phyloP scores from a whole-genome alignment of 2,329 filamentous ascomycete species.

The Pseudocercospora musae region DNA sequence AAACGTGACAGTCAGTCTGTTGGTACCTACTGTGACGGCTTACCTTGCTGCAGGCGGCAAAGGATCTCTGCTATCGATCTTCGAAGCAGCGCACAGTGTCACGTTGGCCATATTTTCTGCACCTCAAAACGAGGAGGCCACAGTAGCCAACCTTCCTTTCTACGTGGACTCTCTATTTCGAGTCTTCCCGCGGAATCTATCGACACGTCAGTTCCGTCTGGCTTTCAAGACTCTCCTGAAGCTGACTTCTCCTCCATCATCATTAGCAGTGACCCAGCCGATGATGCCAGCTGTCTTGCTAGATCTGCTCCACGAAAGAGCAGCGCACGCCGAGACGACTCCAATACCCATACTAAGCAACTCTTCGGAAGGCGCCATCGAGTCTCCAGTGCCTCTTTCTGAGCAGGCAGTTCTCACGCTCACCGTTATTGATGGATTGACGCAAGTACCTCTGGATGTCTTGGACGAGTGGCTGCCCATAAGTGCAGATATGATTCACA shows the following conservation, averaged over 20 bases:
- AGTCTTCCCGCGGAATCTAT: slow-evolving; percentile 74
- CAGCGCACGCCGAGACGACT: slow-evolving; percentile 52
- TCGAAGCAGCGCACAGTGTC: slow-evolving; percentile 82
- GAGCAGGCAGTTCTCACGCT: slow-evolving; percentile 76
- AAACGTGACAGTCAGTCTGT: slow-evolving; percentile 65
- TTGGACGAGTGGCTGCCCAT: slow-evolving; percentile 79
- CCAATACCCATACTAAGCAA: slow-evolving; percentile 43
- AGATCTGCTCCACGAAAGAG: slow-evolving; percentile 70
- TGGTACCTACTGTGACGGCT: slow-evolving; percentile 69
- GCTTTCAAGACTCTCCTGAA: slow-evolving; percentile 83
- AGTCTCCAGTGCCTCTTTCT: slow-evolving; percentile 50
- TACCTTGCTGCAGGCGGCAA: slow-evolving; percentile 66
- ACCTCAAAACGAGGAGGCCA: slow-evolving; percentile 70
- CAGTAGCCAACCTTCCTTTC: slow-evolving; percentile 70
- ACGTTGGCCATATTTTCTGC: slow-evolving; percentile 76
- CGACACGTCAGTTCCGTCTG: slow-evolving; percentile 79
- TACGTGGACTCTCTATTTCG: slow-evolving; percentile 79
- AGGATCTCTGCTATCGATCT: slow-evolving; percentile 63
- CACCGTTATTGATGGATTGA: slow-evolving; percentile 74
- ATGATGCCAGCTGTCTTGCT: slow-evolving; percentile 75
- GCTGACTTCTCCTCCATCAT: slow-evolving; percentile 75
- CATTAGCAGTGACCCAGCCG: slow-evolving; percentile 68
- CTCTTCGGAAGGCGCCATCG: slow-evolving; percentile 18
- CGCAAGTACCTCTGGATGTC: slow-evolving; percentile 65
- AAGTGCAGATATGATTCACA: slow-evolving; percentile 64